phyloP scores from a whole-genome alignment of 495 filamentous ascomycete genomes.

The Annulohypoxylon nitens region DNA sequence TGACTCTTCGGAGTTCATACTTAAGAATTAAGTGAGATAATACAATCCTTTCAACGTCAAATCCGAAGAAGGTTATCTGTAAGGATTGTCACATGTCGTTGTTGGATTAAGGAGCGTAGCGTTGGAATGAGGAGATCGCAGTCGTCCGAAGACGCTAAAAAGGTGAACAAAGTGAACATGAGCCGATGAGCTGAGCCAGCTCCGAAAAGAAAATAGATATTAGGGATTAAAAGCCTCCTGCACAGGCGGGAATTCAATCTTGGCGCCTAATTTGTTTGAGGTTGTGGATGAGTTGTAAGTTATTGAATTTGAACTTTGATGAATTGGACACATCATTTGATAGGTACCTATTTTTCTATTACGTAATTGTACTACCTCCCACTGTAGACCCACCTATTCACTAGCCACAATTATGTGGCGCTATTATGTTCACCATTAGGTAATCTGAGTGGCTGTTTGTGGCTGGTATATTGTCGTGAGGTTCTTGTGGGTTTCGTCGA shows the following conservation, averaged over 20 bases:
- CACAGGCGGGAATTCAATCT: neutral
- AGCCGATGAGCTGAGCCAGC: neutral
- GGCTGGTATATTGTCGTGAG: neutral
- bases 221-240: neutral
- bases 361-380: neutral
- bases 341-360: neutral
- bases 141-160: neutral
- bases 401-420: neutral
- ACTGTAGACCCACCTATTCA: neutral
- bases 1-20: slow-evolving; percentile 28
- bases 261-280: neutral
- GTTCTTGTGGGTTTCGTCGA: neutral
- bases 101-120: neutral
- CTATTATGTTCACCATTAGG: neutral
- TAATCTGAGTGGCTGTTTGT: neutral
- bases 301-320: neutral
- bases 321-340: neutral
- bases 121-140: neutral
- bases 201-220: neutral
- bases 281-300: neutral
- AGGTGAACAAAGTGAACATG: slow-evolving; percentile 9
- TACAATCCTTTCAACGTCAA: neutral
- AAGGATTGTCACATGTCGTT: slow-evolving; percentile 18
- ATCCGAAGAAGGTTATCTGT: neutral
- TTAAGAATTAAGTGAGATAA: neutral